Conservation (phyloP, 2,329 filamentous ascomycete genomes). For the Elsinoe ampelina region DNA sequence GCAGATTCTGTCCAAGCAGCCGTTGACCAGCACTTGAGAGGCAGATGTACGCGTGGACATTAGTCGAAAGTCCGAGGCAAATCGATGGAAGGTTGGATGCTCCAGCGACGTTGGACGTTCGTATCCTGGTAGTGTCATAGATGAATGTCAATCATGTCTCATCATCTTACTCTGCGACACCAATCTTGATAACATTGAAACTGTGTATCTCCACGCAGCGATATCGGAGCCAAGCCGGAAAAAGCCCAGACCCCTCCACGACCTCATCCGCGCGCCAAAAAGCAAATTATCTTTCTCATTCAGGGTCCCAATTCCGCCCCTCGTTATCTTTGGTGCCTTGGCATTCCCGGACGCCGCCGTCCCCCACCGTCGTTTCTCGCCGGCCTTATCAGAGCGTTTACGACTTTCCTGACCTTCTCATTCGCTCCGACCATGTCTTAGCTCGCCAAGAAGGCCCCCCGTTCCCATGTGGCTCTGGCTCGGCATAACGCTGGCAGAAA, state of each 20-base stretch:
- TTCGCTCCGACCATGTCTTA: too few species aligned
- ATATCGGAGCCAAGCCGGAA: not conserved
- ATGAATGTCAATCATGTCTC: not conserved
- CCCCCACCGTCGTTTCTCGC: not conserved
- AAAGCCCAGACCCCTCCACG: not conserved
- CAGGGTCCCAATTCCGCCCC: not conserved
- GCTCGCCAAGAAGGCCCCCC: too few species aligned
- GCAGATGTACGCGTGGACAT: too few species aligned
- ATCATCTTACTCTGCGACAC: not conserved
- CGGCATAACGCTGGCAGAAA: not conserved
- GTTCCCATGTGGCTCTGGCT: too few species aligned
- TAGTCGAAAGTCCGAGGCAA: too few species aligned
- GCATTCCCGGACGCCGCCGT: constrained; percentile 5
- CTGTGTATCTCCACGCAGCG: not conserved
- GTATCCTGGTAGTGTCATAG: too few species aligned
- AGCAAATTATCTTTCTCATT: too few species aligned
- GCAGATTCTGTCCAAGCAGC: constrained; percentile 35
- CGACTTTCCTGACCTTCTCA: too few species aligned
- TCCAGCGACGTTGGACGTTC: too few species aligned
- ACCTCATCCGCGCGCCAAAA: not conserved
- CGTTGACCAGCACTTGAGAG: constrained; percentile 29
- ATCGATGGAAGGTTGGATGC: too few species aligned
- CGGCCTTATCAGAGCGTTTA: too few species aligned
- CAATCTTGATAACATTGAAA: not conserved
- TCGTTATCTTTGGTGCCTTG: constrained; percentile 9